phyloP scores from a whole-genome alignment of 2,329 filamentous ascomycete genomes.

The Trichoderma citrinoviride region DNA sequence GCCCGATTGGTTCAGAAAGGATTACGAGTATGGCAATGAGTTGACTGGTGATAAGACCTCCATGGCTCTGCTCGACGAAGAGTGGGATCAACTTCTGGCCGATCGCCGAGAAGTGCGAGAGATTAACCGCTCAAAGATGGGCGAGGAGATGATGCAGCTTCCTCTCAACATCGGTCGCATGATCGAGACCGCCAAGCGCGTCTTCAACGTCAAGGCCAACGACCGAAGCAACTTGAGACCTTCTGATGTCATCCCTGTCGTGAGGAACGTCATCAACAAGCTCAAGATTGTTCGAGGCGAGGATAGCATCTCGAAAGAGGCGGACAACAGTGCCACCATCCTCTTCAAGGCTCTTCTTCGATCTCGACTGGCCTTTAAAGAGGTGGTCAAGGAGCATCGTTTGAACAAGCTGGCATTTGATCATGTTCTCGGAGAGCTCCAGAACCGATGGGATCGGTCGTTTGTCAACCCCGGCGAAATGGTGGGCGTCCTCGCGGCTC shows the following conservation, averaged over 20 bases:
- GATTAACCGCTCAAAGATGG: conserved; percentile 65
- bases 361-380: conserved; percentile 88
- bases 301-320: conserved; percentile 79
- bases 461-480: conserved; percentile 93
- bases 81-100: conserved; percentile 75
- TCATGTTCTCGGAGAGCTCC: conserved; percentile 85
- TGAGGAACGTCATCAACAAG: conserved; percentile 70
- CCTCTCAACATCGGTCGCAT: conserved; percentile 90
- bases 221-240: conserved; percentile 88
- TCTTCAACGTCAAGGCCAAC: conserved; percentile 85
- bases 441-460: conserved; percentile 81
- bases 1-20: conserved; percentile 59
- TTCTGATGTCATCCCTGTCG: conserved; percentile 76
- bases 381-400: conserved; percentile 79
- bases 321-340: conserved; percentile 82
- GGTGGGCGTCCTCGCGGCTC: conserved; percentile 95
- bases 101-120: conserved; percentile 73
- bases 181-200: conserved; percentile 83
- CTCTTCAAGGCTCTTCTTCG: conserved; percentile 91
- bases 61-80: conserved; percentile 81
- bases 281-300: conserved; percentile 83
- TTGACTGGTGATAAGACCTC: conserved; percentile 84
- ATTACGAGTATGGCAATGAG: conserved; percentile 75
- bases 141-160: conserved; percentile 83
- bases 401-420: conserved; percentile 90